Conservation (phyloP, 306 rosid species). For the Vigna trinervia region DNA sequence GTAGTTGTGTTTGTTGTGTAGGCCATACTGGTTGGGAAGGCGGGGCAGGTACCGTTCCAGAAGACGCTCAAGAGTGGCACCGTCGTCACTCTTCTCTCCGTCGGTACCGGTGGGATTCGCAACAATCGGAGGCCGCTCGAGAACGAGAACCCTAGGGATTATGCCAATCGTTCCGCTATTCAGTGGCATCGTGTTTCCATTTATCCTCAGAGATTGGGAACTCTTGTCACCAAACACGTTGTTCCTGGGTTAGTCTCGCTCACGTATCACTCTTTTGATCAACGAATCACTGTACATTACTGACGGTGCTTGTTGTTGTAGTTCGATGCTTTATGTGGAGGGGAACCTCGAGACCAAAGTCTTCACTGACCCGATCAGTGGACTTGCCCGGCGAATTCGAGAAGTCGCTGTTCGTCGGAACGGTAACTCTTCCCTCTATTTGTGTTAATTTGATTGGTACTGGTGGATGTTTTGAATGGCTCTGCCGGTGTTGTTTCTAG, state of each 20-base stretch:
- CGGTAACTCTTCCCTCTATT: slow-evolving; percentile 49
- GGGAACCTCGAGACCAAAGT: slow-evolving; percentile 89
- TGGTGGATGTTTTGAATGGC: neutral
- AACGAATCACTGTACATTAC: neutral
- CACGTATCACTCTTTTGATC: neutral
- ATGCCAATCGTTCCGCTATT: slow-evolving; percentile 69
- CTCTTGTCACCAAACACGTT: slow-evolving; percentile 53
- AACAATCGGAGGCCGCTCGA: slow-evolving; percentile 81
- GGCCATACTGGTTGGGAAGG: slow-evolving; percentile 90
- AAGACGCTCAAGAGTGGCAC: slow-evolving; percentile 73
- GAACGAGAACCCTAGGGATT: slow-evolving; percentile 75
- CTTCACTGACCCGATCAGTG: slow-evolving; percentile 67
- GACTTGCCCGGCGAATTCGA: slow-evolving; percentile 81
- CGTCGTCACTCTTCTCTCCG: slow-evolving; percentile 64
- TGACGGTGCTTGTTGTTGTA: slow-evolving; percentile 35
- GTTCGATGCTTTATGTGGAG: slow-evolving; percentile 79
- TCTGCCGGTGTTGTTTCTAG: neutral
- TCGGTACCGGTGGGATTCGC: slow-evolving; percentile 94
- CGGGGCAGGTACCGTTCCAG: slow-evolving; percentile 85
- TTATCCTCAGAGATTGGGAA: slow-evolving; percentile 70
- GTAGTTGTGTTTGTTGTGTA: slow-evolving; percentile 23
- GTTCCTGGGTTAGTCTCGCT: slow-evolving; percentile 59
- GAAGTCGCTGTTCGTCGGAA: slow-evolving; percentile 80
- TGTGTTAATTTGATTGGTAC: neutral
- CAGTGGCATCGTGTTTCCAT: slow-evolving; percentile 95